Evolutionary conservation across 2,329 filamentous ascomycete species (phyloP).

Genomic region (Aspergillus fumigatus): DNA sequence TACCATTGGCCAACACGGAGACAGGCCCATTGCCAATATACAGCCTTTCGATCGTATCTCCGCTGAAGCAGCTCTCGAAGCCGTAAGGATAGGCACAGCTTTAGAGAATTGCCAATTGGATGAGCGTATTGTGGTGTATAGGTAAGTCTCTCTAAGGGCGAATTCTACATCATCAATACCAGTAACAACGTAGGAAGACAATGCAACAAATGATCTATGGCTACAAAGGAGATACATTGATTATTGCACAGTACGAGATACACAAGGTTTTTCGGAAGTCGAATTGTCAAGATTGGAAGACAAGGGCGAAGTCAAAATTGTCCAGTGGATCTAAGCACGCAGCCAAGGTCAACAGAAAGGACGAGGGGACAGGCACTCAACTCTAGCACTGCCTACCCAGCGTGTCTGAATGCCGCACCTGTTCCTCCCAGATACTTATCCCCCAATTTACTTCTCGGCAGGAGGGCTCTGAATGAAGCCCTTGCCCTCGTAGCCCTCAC

Average conservation of each 20-base stretch:
- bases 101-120: neutral
- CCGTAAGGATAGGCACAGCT: neutral
- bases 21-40: neutral
- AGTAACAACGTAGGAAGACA: conserved; percentile 1
- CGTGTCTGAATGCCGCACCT: conserved; percentile 19
- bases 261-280: conserved; percentile 33
- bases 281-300: conserved; percentile 25
- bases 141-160: neutral
- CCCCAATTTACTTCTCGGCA: conserved; percentile 30
- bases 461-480: conserved; percentile 67
- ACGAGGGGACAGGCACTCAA: conserved; percentile 4
- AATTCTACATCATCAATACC: neutral
- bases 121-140: neutral
- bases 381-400: conserved; percentile 9
- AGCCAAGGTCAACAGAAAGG: conserved; percentile 13
- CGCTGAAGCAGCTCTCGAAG: neutral
- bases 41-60: neutral
- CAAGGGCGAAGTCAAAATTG: conserved; percentile 19
- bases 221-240: conserved; percentile 42
- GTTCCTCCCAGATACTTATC: conserved; percentile 20
- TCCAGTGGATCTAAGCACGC: conserved; percentile 11
- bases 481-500: conserved; percentile 71
- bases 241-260: conserved; percentile 43
- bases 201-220: conserved; percentile 27
- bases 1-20: neutral